Percentiles rank a stretch among this genome's conserved stretches.
phyloP scores from a whole-genome alignment of 164 flowering plant genomes.

The Dillenia turbinata region DNA sequence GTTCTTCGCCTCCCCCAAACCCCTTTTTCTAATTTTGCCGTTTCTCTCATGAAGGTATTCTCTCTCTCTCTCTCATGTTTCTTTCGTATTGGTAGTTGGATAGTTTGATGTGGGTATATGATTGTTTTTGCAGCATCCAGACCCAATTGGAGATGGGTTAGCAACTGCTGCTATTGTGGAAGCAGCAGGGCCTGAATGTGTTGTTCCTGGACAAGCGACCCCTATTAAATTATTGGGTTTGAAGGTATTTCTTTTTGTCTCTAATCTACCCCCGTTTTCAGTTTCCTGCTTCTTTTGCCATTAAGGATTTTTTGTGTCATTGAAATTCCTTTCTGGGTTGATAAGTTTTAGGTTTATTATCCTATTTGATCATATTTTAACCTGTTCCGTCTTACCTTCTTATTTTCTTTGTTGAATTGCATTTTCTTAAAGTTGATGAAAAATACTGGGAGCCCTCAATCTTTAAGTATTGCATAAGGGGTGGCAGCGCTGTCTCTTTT shows the following conservation, averaged over 20 bases:
- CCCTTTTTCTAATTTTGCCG: slow-evolving; percentile 53
- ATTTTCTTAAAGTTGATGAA: too few relatives aligned
- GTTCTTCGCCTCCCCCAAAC: slow-evolving; percentile 50
- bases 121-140: slow-evolving; percentile 42
- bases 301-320: too few relatives aligned
- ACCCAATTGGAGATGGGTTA: slow-evolving; percentile 73
- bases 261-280: not conserved
- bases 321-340: too few relatives aligned
- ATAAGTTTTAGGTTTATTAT: too few relatives aligned
- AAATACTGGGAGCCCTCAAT: too few relatives aligned
- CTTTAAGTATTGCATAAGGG: too few relatives aligned
- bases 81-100: not conserved
- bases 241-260: slow-evolving; percentile 39
- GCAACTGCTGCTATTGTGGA: slow-evolving; percentile 68
- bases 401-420: too few relatives aligned
- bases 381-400: too few relatives aligned
- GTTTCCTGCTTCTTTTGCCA: not conserved
- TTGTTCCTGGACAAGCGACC: slow-evolving; percentile 67
- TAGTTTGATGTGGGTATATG: not conserved
- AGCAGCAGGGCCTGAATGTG: slow-evolving; percentile 88
- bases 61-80: not conserved
- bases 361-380: too few relatives aligned
- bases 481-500: too few relatives aligned
- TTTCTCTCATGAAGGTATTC: slow-evolving; percentile 69
- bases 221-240: slow-evolving; percentile 72